Evolutionary conservation across 768 basidiomycete species (phyloP), one percentile per base, ranked within the genome.

Genomic region (Lentinula raphanica): DNA sequence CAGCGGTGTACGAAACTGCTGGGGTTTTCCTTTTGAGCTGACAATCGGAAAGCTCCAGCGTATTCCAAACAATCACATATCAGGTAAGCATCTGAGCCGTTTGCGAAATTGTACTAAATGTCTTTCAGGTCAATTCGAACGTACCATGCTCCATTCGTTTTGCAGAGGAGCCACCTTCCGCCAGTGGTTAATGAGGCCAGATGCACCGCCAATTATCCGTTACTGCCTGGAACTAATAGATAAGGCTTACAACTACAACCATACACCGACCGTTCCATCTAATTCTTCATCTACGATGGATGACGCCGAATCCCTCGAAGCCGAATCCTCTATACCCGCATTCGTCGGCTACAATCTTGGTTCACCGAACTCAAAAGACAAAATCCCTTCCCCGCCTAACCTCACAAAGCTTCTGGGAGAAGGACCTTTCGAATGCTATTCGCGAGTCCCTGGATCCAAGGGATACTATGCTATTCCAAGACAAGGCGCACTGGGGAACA

Each of bases 1-100:
- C 36, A 55, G 60, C 9, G 39, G 54, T 13, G 55, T 63, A 3
- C 62, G 53, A 17, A 27, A 57, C 38, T 70, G 68, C 67, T 69
- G 69, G 66, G 51, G 59, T 1, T 70, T 66, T 54, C 67, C 65
- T 0, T 69, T 67, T 13, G 58, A 71, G 25, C 38, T 54, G 1
- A 28, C 70, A 0, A 70, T 70, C 42, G 64, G 68, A 0, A 27
- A 46, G 0, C 56, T 71, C 0, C 65, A 70, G 35, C 39, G 32
- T 0, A 51, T 69, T 0, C 67, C 61, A 0, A 66, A 17, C 0
- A 71, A 71, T 54, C 62, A 68, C 35, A 67, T 60, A 49, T 15
- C 40, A 17, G 68, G 69, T 66, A 15, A 21, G 28, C 12, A 56
- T 0, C n/a, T n/a, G n/a, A n/a, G n/a, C n/a, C n/a, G n/a, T n/a